Conservation (phyloP, 2,329 filamentous ascomycete species). For the Cladosporium sphaerospermum region DNA sequence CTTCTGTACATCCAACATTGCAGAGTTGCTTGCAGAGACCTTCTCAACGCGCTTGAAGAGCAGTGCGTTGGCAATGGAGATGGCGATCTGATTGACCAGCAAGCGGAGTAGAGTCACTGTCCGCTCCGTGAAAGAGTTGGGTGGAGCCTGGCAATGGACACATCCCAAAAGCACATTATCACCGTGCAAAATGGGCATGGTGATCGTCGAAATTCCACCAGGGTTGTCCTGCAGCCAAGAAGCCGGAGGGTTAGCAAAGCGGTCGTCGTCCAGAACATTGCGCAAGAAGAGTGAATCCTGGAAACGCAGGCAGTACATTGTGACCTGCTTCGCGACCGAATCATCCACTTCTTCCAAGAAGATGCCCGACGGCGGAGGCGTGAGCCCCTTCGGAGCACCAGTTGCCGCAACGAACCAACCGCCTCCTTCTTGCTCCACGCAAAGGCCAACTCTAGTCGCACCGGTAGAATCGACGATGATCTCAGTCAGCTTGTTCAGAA, state of each 20-base stretch:
- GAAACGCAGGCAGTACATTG: slow-evolving; percentile 71
- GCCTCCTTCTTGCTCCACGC: slow-evolving; percentile 61
- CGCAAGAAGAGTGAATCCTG: slow-evolving; percentile 68
- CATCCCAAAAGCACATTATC: slow-evolving; percentile 64
- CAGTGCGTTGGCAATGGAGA: slow-evolving; percentile 58
- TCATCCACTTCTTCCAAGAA: slow-evolving; percentile 58
- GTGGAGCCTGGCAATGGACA: slow-evolving; percentile 68
- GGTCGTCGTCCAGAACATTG: slow-evolving; percentile 67
- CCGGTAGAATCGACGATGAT: slow-evolving; percentile 75
- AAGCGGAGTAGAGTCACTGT: slow-evolving; percentile 51
- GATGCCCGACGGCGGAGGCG: slow-evolving; percentile 59
- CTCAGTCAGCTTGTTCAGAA: slow-evolving; percentile 74
- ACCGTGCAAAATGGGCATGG: slow-evolving; percentile 72
- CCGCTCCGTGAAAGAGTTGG: slow-evolving; percentile 70
- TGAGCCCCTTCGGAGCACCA: slow-evolving; percentile 65
- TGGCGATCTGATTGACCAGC: slow-evolving; percentile 69
- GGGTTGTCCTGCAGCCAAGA: slow-evolving; percentile 64
- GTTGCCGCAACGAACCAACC: slow-evolving; percentile 69
- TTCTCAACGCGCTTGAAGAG: slow-evolving; percentile 65
- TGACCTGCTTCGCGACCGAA: slow-evolving; percentile 68
- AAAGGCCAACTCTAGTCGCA: slow-evolving; percentile 65
- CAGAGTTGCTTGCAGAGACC: slow-evolving; percentile 69
- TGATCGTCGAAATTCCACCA: slow-evolving; percentile 66
- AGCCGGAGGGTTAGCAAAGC: slow-evolving; percentile 68
- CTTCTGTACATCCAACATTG: slow-evolving; percentile 73